A percentile compares a stretch with the other conserved stretches of the same genome.
phyloP scores from a whole-genome alignment of 352 stramenopile genomes.

The Pythium dissimile region DNA sequence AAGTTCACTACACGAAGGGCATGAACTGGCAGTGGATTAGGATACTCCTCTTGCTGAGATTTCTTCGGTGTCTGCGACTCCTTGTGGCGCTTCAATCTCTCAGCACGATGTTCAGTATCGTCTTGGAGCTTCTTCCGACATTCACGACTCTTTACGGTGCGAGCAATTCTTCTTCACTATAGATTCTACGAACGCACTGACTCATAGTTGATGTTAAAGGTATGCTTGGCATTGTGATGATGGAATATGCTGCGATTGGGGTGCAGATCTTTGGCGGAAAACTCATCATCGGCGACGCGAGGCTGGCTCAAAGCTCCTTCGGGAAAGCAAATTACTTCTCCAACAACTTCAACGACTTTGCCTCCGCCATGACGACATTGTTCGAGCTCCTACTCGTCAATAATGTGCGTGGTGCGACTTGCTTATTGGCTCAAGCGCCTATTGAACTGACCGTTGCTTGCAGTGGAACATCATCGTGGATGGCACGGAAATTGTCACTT shows the following conservation, averaged over 20 bases:
- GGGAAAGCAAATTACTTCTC: constrained; percentile 49
- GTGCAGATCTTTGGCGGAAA: constrained; percentile 63
- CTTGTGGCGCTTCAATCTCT: constrained; percentile 44
- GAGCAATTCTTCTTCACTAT: not conserved
- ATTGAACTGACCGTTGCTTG: not conserved
- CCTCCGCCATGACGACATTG: constrained; percentile 51
- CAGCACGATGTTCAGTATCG: constrained; percentile 52
- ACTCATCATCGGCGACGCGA: constrained; percentile 35
- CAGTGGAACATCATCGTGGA: constrained; percentile 75
- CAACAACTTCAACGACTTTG: constrained; percentile 83
- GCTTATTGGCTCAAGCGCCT: not conserved
- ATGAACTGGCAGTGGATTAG: constrained; percentile 50
- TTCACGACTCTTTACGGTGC: constrained; percentile 60
- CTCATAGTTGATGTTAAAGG: constrained; percentile 18
- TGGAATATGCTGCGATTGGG: constrained; percentile 52
- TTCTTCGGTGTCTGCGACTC: constrained; percentile 51
- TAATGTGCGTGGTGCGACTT: constrained; percentile 35
- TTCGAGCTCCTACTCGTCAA: constrained; percentile 78
- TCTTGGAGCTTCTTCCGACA: constrained; percentile 39
- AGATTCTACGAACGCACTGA: not conserved
- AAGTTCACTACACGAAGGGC: constrained; percentile 37
- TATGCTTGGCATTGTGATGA: constrained; percentile 63
- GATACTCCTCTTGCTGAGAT: constrained; percentile 52
- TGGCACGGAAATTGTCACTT: constrained; percentile 47
- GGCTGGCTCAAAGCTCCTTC: constrained; percentile 37